Evolutionary conservation across 2,329 filamentous ascomycete species (phyloP), one percentile per base, ranked within the genome.

Genomic region (Fusarium sp.): DNA sequence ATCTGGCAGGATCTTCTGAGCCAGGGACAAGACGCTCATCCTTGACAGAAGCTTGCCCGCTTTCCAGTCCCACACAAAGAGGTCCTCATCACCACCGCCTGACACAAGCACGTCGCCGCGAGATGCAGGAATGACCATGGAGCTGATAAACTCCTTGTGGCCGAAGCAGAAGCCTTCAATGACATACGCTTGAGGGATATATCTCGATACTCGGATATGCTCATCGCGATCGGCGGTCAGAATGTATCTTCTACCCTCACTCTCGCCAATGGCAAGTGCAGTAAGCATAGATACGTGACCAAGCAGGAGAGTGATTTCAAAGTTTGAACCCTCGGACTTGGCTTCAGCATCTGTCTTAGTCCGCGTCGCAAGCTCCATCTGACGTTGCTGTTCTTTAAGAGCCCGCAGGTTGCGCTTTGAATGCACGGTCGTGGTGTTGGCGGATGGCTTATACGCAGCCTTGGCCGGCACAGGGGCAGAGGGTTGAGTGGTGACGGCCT

Each of bases 231-330:
- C 82, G 6, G 78, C 80, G 0, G 85, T 86, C 65, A 88, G 64
- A 71, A 87, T 84, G 65, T 85, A 86, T 13, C 75, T 75, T 26
- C 75, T 74, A 24, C 68, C 75, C 58, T 67, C 78, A 61, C 65
- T 81, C 73, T 71, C 79, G 6, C 81, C 83, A 38, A 87, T 80
- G 3, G 81, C 76, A 47, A 97, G 75, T 70, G 92, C 89, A 2
- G 93, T 97, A 45, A 99, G 85, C 86, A 98, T 91, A 1, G 94
- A 97, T 12, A 99, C 95, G 77, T 99, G 95, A 11, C 95, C 95
- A 1, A 99, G 86, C 7, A 97, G 81, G 1, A 97, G 81, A 34
- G 88, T 85, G 68, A 92, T 86, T 68, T 92, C 89, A 73, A 96
- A 96, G 25, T 80, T 69, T 11, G 81, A 76, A 34, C 73, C 75